Evolutionary conservation across 257 asterid species (phyloP).

Genomic region (Parsonsia alboflavescens): DNA sequence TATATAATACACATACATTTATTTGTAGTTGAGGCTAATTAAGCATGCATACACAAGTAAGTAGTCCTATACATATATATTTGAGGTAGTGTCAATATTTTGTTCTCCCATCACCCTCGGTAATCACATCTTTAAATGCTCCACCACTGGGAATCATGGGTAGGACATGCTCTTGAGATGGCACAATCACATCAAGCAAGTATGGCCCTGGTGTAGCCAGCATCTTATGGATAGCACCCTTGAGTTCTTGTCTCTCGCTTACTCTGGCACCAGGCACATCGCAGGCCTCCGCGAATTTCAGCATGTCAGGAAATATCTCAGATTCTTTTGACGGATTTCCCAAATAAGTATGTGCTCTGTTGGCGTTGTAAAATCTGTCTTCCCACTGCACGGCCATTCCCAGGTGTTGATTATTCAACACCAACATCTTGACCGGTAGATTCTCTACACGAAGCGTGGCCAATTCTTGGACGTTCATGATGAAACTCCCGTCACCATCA

Average conservation of each 20-base stretch:
- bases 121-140: slow-evolving; percentile 68
- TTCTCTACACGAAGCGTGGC: slow-evolving; percentile 71
- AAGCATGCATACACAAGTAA: too few species aligned
- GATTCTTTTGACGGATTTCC: slow-evolving; percentile 65
- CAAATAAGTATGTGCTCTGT: slow-evolving; percentile 70
- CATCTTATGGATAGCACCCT: slow-evolving; percentile 63
- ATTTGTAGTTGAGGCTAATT: too few species aligned
- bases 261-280: slow-evolving; percentile 69
- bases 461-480: slow-evolving; percentile 77
- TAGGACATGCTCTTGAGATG: slow-evolving; percentile 80
- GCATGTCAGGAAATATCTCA: slow-evolving; percentile 60
- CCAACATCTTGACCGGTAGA: slow-evolving; percentile 72
- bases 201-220: slow-evolving; percentile 75
- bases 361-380: slow-evolving; percentile 75
- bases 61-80: too few species aligned
- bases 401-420: slow-evolving; percentile 69
- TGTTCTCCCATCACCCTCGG: slow-evolving; percentile 67
- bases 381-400: slow-evolving; percentile 96
- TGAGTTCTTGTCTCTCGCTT: slow-evolving; percentile 36
- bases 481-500: slow-evolving; percentile 89
- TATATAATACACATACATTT: too few species aligned
- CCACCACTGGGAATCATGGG: slow-evolving; percentile 89
- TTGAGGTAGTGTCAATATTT: neutral
- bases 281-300: slow-evolving; percentile 74
- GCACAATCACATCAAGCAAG: slow-evolving; percentile 69